These are phyloP conservation scores for Rhizopus sp. DNA, from an alignment of 371 early-diverging fungal species.

Conservation along the genomic window DNA sequence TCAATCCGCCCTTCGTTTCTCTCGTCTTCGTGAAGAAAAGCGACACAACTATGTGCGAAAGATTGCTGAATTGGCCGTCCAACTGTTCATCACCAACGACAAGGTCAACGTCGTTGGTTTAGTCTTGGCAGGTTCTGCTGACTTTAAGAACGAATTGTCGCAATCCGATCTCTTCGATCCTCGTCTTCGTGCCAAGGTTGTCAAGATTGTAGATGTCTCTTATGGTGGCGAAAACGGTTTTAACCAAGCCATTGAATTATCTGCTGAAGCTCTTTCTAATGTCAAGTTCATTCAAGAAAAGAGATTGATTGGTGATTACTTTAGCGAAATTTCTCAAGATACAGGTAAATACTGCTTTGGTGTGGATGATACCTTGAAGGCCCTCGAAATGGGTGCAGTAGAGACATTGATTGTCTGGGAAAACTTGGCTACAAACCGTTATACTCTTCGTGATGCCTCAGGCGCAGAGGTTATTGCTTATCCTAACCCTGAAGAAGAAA, in stretches of 20 bases:
- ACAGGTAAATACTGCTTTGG: constrained; percentile 98
- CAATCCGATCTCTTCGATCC: constrained; percentile 96
- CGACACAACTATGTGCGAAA: constrained; percentile 99
- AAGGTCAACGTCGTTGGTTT: constrained; percentile 89
- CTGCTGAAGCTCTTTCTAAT: constrained; percentile 92
- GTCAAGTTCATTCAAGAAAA: constrained; percentile 99
- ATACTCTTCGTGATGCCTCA: constrained; percentile 72
- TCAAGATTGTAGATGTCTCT: constrained; percentile 94
- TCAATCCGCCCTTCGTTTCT: constrained; percentile 99
- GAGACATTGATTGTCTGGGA: constrained; percentile 99
- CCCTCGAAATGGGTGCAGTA: constrained; percentile 95
- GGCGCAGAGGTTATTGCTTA: constrained; percentile 73
- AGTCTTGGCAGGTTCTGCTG: constrained; percentile 90
- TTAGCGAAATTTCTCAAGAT: constrained; percentile 97
- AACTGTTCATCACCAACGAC: constrained; percentile 53
- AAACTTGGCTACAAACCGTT: constrained; percentile 80
- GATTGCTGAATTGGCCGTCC: constrained; percentile 95
- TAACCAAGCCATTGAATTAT: constrained; percentile 98
- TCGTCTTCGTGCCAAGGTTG: constrained; percentile 87
- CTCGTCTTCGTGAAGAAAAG: constrained; percentile 98
- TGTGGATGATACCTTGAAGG: constrained; percentile 96
- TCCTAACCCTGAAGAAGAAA: constrained; percentile 85
- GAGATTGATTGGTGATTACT: constrained; percentile 95
- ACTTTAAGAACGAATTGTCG: constrained; percentile 98
- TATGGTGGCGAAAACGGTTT: constrained; percentile 99